Evolutionary conservation across 768 basidiomycete genomes (phyloP).

Genomic region (Sistotremastrum niveocremeum): DNA sequence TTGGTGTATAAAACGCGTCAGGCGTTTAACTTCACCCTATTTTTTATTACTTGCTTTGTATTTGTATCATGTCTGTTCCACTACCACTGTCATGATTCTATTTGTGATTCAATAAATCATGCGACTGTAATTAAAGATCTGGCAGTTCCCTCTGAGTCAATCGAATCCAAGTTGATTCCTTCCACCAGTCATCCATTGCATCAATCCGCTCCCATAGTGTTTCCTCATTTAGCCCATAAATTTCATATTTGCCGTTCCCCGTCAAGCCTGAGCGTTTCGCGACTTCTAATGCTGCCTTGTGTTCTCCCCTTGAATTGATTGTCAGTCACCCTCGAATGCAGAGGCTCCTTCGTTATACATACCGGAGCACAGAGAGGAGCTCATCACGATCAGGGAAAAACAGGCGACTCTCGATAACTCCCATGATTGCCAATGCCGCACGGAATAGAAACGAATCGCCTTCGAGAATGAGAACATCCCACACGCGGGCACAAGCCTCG

Average conservation of each 20-base stretch:
- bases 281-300: constrained; percentile 70
- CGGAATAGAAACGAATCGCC: constrained; percentile 87
- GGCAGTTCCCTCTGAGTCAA: constrained; percentile 75
- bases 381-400: constrained; percentile 81
- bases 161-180: constrained; percentile 77
- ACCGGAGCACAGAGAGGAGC: constrained; percentile 68
- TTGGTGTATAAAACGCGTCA: background rate
- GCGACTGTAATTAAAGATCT: constrained; percentile 30
- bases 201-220: constrained; percentile 73
- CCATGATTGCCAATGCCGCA: constrained; percentile 67
- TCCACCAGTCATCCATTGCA: constrained; percentile 86
- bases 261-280: constrained; percentile 63
- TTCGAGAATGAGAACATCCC: constrained; percentile 80
- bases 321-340: constrained; percentile 1
- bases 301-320: constrained; percentile 47
- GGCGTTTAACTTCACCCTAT: too few relatives aligned
- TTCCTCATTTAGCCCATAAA: constrained; percentile 79
- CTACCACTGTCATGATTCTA: too few relatives aligned
- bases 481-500: constrained; percentile 78
- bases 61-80: too few relatives aligned
- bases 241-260: constrained; percentile 62
- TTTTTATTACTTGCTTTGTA: too few relatives aligned
- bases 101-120: too few relatives aligned
- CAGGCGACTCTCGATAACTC: constrained; percentile 69
- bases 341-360: constrained; percentile 12